Percentiles rank a stretch among this genome's conserved stretches.
phyloP scores from a whole-genome alignment of 2,329 filamentous ascomycete species.

The Verticillium isaacii region DNA sequence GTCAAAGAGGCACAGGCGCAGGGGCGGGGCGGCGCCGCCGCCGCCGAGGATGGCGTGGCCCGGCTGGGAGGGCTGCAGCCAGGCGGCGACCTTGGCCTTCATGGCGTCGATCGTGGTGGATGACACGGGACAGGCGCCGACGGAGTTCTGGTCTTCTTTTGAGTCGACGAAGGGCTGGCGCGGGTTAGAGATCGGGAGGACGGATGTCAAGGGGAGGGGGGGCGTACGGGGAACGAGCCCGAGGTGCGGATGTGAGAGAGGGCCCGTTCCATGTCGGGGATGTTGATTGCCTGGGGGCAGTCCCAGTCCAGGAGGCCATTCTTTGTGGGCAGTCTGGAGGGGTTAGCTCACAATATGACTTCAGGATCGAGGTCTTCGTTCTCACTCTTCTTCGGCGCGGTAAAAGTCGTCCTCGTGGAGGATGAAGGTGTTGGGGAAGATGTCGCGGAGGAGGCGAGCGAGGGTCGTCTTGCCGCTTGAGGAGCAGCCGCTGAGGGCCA shows the following conservation, averaged over 20 bases:
- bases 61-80: conserved; percentile 38
- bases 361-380: background rate
- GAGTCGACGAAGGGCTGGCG: conserved; percentile 43
- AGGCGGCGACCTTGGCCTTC: conserved; percentile 40
- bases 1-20: conserved; percentile 70
- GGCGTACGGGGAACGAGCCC: conserved; percentile 59
- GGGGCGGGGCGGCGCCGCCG: conserved; percentile 10
- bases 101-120: conserved; percentile 39
- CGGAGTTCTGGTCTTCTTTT: conserved; percentile 60
- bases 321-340: conserved; percentile 47
- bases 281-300: conserved; percentile 72
- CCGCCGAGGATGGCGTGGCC: conserved; percentile 30
- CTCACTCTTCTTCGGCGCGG: conserved; percentile 67
- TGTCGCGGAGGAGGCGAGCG: conserved; percentile 74
- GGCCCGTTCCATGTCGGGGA: conserved; percentile 61
- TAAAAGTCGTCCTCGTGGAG: conserved; percentile 98
- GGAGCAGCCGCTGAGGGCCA: conserved; percentile 85
- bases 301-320: conserved; percentile 83
- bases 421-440: conserved; percentile 75
- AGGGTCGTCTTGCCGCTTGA: conserved; percentile 95
- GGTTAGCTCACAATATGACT: conserved; percentile 1
- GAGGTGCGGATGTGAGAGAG: conserved; percentile 66
- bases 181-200: background rate
- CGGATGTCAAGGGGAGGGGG: conserved; percentile 14
- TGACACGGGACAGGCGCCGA: conserved; percentile 50